These are phyloP conservation scores for Rubroboletus pulcherrimus DNA, from an alignment of 768 basidiomycete genomes.

Conservation along the genomic window DNA sequence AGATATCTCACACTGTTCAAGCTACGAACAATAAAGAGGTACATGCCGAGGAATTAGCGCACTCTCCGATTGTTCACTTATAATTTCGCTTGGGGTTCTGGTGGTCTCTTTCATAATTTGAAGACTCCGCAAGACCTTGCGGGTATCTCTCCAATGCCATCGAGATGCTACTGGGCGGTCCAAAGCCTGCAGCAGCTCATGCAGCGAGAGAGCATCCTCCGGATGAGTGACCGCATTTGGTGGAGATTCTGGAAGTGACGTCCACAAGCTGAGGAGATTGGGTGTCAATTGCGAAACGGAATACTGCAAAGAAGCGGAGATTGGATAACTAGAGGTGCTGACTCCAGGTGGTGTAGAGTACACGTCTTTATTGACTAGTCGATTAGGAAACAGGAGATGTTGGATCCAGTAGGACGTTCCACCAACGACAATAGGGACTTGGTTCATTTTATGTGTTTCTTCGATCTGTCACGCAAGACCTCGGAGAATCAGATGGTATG, in stretches of 20 bases:
- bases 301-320: conserved; percentile 38
- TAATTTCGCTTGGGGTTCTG: conserved; percentile 61
- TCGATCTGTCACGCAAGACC: conserved; percentile 52
- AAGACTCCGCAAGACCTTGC: conserved; percentile 83
- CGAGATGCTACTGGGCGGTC: conserved; percentile 72
- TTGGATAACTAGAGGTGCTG: not conserved
- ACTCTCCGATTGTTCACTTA: conserved; percentile 54
- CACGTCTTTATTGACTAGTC: conserved; percentile 41
- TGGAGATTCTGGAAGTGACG: conserved; percentile 54
- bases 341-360: not conserved
- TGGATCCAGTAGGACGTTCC: conserved; percentile 98
- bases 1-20: not conserved
- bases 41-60: conserved; percentile 49
- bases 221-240: conserved; percentile 55
- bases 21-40: not conserved
- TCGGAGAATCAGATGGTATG: not conserved
- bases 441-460: conserved; percentile 56
- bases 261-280: conserved; percentile 47
- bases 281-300: conserved; percentile 44
- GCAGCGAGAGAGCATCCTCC: conserved; percentile 56
- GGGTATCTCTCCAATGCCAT: conserved; percentile 96
- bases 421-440: conserved; percentile 88
- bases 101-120: conserved; percentile 72
- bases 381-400: conserved; percentile 86
- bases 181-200: conserved; percentile 60